Percentiles rank a stretch among this genome's conserved stretches.
phyloP scores from a whole-genome alignment of 148 eudicot genomes.

The Rhododendron ovatum region DNA sequence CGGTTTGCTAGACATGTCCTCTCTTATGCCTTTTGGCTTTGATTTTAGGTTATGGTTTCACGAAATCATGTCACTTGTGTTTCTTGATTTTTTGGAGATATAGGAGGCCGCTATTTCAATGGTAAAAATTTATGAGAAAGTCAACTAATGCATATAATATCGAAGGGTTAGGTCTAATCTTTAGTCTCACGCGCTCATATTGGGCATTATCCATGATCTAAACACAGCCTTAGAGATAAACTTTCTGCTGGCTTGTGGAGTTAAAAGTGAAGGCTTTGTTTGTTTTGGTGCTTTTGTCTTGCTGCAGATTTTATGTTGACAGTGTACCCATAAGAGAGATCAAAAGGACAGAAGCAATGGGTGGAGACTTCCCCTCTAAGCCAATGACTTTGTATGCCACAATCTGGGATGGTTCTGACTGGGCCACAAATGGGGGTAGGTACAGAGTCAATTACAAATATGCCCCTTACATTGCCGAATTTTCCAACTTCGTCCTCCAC shows the following conservation, averaged over 20 bases:
- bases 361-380: constrained; percentile 76
- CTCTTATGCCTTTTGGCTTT: neutral
- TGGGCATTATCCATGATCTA: neutral
- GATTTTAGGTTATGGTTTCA: neutral
- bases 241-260: neutral
- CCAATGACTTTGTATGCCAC: constrained; percentile 89
- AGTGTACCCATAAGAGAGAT: constrained; percentile 79
- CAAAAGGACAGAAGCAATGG: constrained; percentile 60
- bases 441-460: constrained; percentile 79
- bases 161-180: neutral
- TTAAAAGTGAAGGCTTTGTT: neutral
- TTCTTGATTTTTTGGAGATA: neutral
- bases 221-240: neutral
- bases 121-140: neutral
- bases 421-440: constrained; percentile 94
- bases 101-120: neutral
- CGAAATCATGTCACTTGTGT: neutral
- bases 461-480: constrained; percentile 74
- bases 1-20: neutral
- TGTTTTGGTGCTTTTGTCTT: neutral
- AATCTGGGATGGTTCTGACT: constrained; percentile 89
- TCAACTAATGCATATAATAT: neutral
- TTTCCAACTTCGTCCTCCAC: constrained; percentile 73
- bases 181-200: neutral
- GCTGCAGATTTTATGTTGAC: constrained; percentile 77